Conservation (phyloP, 192 early-diverging fungal genomes). For the Coemansia sp. region DNA sequence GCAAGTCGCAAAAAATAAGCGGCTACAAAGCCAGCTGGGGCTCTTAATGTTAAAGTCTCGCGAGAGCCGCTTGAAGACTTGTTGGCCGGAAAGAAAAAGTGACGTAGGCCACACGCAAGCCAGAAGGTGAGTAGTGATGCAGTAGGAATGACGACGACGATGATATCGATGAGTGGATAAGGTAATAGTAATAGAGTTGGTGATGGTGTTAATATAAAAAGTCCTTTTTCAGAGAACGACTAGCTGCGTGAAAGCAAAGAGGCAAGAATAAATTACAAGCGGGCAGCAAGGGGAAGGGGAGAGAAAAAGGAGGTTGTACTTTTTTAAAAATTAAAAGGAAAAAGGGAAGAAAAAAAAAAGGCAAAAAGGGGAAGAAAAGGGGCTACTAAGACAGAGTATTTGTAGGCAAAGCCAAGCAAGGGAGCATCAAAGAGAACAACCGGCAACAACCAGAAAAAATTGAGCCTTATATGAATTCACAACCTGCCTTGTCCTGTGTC, state of each 20-base stretch:
- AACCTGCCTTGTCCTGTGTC: neutral
- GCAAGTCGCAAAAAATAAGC: neutral
- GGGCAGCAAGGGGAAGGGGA: neutral
- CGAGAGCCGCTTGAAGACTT: neutral
- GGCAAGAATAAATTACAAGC: constrained; percentile 6
- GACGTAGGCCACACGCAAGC: neutral
- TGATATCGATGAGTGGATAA: neutral
- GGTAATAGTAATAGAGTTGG: neutral
- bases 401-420: constrained; percentile 7
- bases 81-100: neutral
- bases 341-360: neutral
- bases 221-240: neutral
- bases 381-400: constrained; percentile 5
- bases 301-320: neutral
- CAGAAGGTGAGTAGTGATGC: neutral
- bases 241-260: neutral
- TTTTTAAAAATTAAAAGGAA: neutral
- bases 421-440: neutral
- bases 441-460: constrained; percentile 7
- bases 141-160: neutral
- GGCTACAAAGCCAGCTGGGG: neutral
- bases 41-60: neutral
- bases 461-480: constrained; percentile 4
- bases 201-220: neutral
- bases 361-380: neutral